Evolutionary conservation across 805 yeast genomes (phyloP).

Genomic region (Suhomyces prunicola): DNA sequence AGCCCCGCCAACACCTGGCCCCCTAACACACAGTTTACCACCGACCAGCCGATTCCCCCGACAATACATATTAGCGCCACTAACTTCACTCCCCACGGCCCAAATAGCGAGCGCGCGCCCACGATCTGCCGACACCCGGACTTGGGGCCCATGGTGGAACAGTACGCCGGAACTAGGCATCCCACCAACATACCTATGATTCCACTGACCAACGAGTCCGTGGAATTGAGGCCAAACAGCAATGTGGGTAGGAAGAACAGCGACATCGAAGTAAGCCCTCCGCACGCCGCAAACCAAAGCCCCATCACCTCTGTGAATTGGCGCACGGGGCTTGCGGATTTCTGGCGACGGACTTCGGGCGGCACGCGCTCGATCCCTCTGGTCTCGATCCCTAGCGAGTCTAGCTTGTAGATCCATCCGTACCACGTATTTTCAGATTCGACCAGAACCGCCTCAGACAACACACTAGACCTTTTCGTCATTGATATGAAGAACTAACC

Average conservation of each 20-base stretch:
- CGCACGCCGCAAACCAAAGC: slow-evolving; percentile 39
- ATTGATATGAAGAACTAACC: neutral
- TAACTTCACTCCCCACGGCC: slow-evolving; percentile 33
- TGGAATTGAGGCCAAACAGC: slow-evolving; percentile 23
- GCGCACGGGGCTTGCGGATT: neutral
- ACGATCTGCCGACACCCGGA: slow-evolving; percentile 40
- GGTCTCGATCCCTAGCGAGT: slow-evolving; percentile 28
- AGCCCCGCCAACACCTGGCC: slow-evolving; percentile 32
- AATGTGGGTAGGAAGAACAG: slow-evolving; percentile 34
- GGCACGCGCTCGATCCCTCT: slow-evolving; percentile 35
- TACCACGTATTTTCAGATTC: neutral
- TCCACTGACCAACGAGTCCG: slow-evolving; percentile 29
- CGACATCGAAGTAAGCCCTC: slow-evolving; percentile 38
- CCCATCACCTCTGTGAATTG: slow-evolving; percentile 32
- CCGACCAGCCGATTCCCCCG: slow-evolving; percentile 38
- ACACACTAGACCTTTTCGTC: neutral
- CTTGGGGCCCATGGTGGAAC: slow-evolving; percentile 36
- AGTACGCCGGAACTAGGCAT: slow-evolving; percentile 36
- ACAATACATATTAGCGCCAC: slow-evolving; percentile 29
- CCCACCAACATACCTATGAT: slow-evolving; percentile 28
- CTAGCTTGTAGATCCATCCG: slow-evolving; percentile 17
- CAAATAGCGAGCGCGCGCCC: slow-evolving; percentile 34
- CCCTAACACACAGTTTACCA: slow-evolving; percentile 37
- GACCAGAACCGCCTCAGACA: neutral
- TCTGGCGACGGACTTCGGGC: slow-evolving; percentile 23